Conservation (phyloP, 2,329 filamentous ascomycete species). For the Thermothelomyces thermophilus region DNA sequence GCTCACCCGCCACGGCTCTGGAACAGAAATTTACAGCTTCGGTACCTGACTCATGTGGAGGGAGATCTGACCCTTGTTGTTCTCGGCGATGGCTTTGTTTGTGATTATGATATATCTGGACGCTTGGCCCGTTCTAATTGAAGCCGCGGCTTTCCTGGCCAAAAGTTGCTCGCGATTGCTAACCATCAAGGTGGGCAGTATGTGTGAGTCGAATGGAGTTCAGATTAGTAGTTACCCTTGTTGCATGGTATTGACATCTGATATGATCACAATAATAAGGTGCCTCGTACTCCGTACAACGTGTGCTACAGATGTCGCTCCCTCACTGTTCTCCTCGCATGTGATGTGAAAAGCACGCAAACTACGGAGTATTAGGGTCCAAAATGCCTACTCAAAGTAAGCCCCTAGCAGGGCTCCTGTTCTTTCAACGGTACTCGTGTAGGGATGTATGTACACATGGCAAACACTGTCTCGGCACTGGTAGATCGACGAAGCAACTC, state of each 20-base stretch:
- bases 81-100: neutral
- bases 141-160: neutral
- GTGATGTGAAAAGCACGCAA: too few relatives aligned
- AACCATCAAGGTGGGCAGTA: neutral
- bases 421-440: too few relatives aligned
- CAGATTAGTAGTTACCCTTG: too few relatives aligned
- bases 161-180: neutral
- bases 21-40: constrained; percentile 3
- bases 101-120: neutral
- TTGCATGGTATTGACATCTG: too few relatives aligned
- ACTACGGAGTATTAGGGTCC: too few relatives aligned
- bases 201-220: neutral
- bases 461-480: neutral
- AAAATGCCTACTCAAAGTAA: too few relatives aligned
- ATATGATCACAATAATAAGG: too few relatives aligned
- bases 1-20: constrained; percentile 9
- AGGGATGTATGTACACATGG: too few relatives aligned
- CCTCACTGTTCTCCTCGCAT: too few relatives aligned
- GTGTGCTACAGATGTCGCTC: too few relatives aligned
- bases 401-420: too few relatives aligned
- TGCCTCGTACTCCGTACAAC: too few relatives aligned
- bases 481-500: neutral
- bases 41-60: neutral
- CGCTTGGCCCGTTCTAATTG: neutral
- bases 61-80: neutral